Conservation (phyloP, 73 alveolate genomes). For the Breviolum minutum region DNA sequence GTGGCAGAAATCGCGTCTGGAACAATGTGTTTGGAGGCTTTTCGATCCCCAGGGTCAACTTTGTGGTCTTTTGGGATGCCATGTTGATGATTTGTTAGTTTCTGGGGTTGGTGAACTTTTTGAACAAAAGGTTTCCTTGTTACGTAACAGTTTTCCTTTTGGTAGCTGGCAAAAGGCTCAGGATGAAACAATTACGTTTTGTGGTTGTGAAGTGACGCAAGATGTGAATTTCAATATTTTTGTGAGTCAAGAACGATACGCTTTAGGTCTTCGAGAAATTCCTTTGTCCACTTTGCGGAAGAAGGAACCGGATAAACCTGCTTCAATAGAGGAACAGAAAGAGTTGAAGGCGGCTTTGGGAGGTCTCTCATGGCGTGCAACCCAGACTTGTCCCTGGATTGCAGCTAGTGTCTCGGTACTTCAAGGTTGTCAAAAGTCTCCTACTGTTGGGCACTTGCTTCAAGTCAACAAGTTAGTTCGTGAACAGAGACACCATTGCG, state of each 20-base stretch:
- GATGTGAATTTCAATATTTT: background rate
- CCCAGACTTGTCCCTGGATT: background rate
- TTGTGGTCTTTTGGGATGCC: background rate
- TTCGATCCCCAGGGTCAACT: background rate
- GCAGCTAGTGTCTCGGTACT: background rate
- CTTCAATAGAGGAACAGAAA: background rate
- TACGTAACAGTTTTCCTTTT: background rate
- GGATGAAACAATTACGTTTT: background rate
- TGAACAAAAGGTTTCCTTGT: background rate
- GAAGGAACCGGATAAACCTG: background rate
- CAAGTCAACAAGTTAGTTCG: background rate
- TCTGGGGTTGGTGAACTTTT: background rate
- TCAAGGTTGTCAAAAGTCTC: background rate
- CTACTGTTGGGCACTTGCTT: background rate
- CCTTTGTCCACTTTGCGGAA: background rate
- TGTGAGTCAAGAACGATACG: constrained; percentile 37
- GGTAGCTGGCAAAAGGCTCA: constrained; percentile 7
- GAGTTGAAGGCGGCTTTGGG: background rate
- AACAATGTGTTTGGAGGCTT: background rate
- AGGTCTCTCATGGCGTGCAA: background rate
- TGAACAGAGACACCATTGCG: background rate
- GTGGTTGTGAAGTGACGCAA: constrained; percentile 12
- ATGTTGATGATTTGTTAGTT: background rate
- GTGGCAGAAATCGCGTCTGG: background rate
- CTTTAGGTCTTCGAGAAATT: background rate